These are phyloP conservation scores for Stagonosporopsis cucurbitacearum DNA, from an alignment of 2,329 filamentous ascomycete species.

Conservation along the genomic window DNA sequence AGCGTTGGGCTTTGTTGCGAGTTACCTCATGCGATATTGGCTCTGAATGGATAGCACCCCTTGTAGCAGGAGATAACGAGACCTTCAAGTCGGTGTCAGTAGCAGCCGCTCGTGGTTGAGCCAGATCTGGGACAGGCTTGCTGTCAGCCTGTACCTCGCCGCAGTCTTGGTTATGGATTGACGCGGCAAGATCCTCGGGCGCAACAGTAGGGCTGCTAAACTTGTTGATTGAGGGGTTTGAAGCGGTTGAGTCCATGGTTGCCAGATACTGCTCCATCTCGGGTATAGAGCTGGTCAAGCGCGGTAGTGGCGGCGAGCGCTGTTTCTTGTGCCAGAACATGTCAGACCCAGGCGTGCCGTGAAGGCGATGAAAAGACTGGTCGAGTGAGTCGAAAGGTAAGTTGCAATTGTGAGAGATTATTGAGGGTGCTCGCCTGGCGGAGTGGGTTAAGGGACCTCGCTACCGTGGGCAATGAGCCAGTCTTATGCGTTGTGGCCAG, in stretches of 20 bases:
- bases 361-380: background rate
- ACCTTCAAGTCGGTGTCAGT: background rate
- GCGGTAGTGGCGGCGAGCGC: constrained; percentile 3
- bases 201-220: background rate
- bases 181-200: background rate
- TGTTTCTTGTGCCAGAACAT: constrained; percentile 6
- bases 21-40: background rate
- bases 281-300: background rate
- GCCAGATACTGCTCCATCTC: constrained; percentile 2
- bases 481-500: background rate
- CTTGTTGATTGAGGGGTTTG: background rate
- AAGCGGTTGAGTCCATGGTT: background rate
- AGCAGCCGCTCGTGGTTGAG: background rate
- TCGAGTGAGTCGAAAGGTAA: background rate
- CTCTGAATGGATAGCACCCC: background rate
- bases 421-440: background rate
- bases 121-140: background rate
- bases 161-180: background rate
- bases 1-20: constrained; percentile 2
- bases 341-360: background rate
- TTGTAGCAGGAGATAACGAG: background rate
- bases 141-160: background rate
- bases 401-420: background rate
- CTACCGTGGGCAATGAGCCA: constrained; percentile 4
- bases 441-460: constrained; percentile 5